Evolutionary conservation across 2,329 filamentous ascomycete species (phyloP).

Genomic region (Penicillium sp.): DNA sequence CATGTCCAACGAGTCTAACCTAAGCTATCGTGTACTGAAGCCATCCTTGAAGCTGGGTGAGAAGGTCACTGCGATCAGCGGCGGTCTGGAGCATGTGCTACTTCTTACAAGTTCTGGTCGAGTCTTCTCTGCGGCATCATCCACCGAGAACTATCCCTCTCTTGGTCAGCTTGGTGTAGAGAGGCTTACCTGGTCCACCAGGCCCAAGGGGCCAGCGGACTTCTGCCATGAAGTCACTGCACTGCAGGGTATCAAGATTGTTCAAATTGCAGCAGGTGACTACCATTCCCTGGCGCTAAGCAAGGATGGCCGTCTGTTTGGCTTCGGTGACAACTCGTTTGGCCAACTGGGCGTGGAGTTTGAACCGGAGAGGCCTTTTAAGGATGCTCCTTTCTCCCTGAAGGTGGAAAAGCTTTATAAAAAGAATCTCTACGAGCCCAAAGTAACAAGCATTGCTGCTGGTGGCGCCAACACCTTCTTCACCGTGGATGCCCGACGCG

Average conservation of each 20-base stretch:
- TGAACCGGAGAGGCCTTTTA: conserved; percentile 56
- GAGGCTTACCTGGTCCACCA: conserved; percentile 72
- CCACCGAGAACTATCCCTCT: conserved; percentile 70
- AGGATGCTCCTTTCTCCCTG: conserved; percentile 68
- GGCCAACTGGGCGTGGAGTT: conserved; percentile 88
- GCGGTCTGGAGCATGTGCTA: conserved; percentile 80
- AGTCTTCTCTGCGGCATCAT: conserved; percentile 82
- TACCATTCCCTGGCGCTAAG: conserved; percentile 79
- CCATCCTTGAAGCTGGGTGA: conserved; percentile 68
- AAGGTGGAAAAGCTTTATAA: conserved; percentile 70
- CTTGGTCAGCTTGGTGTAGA: conserved; percentile 85
- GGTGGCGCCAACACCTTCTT: conserved; percentile 87
- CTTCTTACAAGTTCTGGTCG: conserved; percentile 80
- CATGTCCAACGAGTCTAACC: conserved; percentile 56
- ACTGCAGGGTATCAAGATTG: conserved; percentile 66
- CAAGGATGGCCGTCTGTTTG: conserved; percentile 70
- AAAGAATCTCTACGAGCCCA: conserved; percentile 59
- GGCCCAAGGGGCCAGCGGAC: conserved; percentile 74
- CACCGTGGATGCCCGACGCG: conserved; percentile 69
- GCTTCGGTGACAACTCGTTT: conserved; percentile 84
- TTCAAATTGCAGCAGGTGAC: conserved; percentile 77
- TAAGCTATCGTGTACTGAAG: conserved; percentile 70
- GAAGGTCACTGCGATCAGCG: conserved; percentile 67
- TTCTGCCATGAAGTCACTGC: conserved; percentile 73
- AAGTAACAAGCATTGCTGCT: conserved; percentile 73